Base-by-base conservation (phyloP, 2,329 filamentous ascomycete genomes). In the Chrysoporthe deuterocubensis region DNA sequence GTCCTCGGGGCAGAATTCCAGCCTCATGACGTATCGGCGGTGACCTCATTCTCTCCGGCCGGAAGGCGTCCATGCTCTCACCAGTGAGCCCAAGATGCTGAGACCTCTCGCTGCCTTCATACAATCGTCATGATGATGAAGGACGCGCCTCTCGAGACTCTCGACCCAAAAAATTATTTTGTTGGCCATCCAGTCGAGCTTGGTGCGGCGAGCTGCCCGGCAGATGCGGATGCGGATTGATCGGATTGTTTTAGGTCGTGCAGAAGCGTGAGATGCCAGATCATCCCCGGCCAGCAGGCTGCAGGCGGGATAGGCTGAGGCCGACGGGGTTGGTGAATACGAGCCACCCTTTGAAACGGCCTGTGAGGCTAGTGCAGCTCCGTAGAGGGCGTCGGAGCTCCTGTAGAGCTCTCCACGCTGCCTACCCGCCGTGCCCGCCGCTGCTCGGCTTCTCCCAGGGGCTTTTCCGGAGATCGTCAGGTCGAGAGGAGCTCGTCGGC, bases 171-270 rank as follows among this genome's bases (percentile, higher is more conserved):
- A n/a, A 11, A 52, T 52, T 4, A 52, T 26, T 2, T 52, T 52
- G 21, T 26, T 32, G 4, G 50, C 50, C 11, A 54, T 54, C 21
- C 3, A 34, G 6, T 21, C n/a, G 26, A 16, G 21, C 32, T 34
- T 54, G 21, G 50, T 54, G 50, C 50, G 32, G 50, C 14, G 48
- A 26, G 21, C 26, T 26, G 26, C 11, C 50, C 50, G 50, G 50
- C 50, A 54, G 21, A 32, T 54, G 26, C 61, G 42, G 37, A 46
- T 44, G 62, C 48, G 44, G 26, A n/a, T 61, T 42, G 67, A 21
- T 52, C 42, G 62, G 66, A 37, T 48, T 54, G 67, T 66, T 66
- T 66, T 69, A 67, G 67, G 26, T 13, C 65, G 56, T 69, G 67
- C 67, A 69, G 65, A 62, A 69, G 64, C 60, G 48, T 61, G 60